Conservation (phyloP, 495 filamentous ascomycete genomes). For the Lophiotrema nucula region DNA sequence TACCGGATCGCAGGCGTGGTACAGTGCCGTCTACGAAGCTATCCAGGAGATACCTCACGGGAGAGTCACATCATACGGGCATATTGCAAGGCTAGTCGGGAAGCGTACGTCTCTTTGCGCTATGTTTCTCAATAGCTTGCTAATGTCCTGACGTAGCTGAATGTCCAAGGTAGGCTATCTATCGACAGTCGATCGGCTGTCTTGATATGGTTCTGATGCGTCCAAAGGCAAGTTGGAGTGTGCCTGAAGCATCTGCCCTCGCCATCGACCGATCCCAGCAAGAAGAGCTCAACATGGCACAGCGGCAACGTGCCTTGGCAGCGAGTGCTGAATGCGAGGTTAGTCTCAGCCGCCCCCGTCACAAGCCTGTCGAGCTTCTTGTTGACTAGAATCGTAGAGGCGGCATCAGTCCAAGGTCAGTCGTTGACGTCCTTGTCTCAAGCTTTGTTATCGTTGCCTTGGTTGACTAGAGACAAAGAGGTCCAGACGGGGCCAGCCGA, state of each 20-base stretch:
- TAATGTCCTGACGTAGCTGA: slow-evolving; percentile 33
- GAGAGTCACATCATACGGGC: slow-evolving; percentile 83
- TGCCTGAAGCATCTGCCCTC: slow-evolving; percentile 80
- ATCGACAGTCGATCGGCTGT: slow-evolving; percentile 1
- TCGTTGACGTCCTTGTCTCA: slow-evolving; percentile 13
- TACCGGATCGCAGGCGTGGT: too few relatives aligned
- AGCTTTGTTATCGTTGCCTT: background rate
- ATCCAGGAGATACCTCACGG: slow-evolving; percentile 82
- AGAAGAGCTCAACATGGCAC: slow-evolving; percentile 53
- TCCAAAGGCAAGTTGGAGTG: slow-evolving; percentile 74
- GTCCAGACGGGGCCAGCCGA: slow-evolving; percentile 36
- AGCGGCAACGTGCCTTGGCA: slow-evolving; percentile 87
- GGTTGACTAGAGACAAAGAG: slow-evolving; percentile 31
- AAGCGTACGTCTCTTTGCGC: slow-evolving; percentile 58
- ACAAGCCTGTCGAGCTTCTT: too few relatives aligned
- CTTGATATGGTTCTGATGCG: background rate
- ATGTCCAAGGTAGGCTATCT: slow-evolving; percentile 42
- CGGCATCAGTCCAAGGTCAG: slow-evolving; percentile 76
- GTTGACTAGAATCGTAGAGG: too few relatives aligned
- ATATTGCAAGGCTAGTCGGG: slow-evolving; percentile 78
- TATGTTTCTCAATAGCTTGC: slow-evolving; percentile 12
- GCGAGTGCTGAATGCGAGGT: slow-evolving; percentile 83
- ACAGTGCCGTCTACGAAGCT: slow-evolving; percentile 75
- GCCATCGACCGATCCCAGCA: slow-evolving; percentile 39
- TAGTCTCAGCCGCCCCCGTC: too few relatives aligned